Evolutionary conservation across 1,284 basidiomycete species (phyloP), one percentile per base, ranked within the genome.

Genomic region (Austropuccinia psidii): DNA sequence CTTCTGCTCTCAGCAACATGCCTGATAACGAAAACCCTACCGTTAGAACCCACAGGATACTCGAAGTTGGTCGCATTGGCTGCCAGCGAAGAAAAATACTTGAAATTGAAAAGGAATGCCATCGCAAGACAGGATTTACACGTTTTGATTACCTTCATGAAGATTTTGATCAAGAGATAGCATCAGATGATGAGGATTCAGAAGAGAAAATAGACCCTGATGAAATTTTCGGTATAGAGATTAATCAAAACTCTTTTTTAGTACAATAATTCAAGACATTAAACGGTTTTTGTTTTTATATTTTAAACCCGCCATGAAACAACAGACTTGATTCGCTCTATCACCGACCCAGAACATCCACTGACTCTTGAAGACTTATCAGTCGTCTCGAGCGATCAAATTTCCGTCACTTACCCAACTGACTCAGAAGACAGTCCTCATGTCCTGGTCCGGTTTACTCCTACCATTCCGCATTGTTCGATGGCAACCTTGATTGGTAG

Each of bases 401-500:
- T 98, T 75, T 85, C 84, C 41, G 85, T 98, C 47, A 83, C 84
- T 9, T 76, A 79, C 50, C 77, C 78, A 45, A 73, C 69, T 15
- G 73, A 78, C 2, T 17, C n/a, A 2, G 29, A 43, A 5, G 81
- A 86, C 29, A 90, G 92, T 78, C 86, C 87, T 52, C 77, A 78
- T 35, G 85, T 98, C 39, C 84, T 87, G 35, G 88, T 97, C 74
- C 91, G 93, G 79, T 93, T 96, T 78, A 98, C 95, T 6, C 96
- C 96, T 1, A 99, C 95, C 0, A 94, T 97, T 33, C 96, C 96
- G 4, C 95, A 98, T 80, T 99, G 95, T 79, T 92, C 91, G 60
- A 94, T 96, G 91, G 95, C 93, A 3, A 98, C 94, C 1, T 84
- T 98, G 57, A 98, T 99, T 73, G 96, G 93, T 91, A n/a, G n/a